Evolutionary conservation across 163 green algal genomes (phyloP).

Genomic region (Coccomyxa subellipsoidea): DNA sequence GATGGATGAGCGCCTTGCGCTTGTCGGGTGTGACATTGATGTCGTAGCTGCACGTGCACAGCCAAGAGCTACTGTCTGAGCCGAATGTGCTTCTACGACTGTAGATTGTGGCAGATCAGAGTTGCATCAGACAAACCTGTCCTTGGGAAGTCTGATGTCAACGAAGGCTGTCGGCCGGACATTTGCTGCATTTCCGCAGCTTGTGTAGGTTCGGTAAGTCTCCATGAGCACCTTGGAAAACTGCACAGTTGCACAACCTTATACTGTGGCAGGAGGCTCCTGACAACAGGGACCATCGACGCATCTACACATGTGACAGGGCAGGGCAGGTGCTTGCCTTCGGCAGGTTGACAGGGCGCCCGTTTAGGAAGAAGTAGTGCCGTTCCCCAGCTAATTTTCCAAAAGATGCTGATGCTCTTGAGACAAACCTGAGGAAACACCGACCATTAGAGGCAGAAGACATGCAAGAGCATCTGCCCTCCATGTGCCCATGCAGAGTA

Average conservation of each 20-base stretch:
- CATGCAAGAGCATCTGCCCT: background rate
- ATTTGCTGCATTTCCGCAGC: slow-evolving; percentile 19
- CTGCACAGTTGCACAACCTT: too few relatives aligned
- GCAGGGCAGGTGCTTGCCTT: slow-evolving; percentile 47
- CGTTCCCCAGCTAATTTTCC: slow-evolving; percentile 50
- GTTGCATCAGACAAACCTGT: slow-evolving; percentile 24
- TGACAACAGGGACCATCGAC: too few relatives aligned
- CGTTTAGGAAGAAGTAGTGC: slow-evolving; percentile 95
- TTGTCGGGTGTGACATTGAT: slow-evolving; percentile 98
- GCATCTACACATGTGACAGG: too few relatives aligned
- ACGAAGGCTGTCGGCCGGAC: slow-evolving; percentile 46
- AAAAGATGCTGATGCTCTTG: slow-evolving; percentile 50
- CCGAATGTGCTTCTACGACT: background rate
- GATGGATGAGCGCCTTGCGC: slow-evolving; percentile 82
- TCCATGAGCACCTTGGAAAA: slow-evolving; percentile 71
- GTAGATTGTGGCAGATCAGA: too few relatives aligned
- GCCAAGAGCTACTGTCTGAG: background rate
- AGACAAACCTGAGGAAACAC: slow-evolving; percentile 59
- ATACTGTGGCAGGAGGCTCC: too few relatives aligned
- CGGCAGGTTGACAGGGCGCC: slow-evolving; percentile 89
- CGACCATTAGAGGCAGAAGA: background rate
- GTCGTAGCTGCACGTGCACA: slow-evolving; percentile 59
- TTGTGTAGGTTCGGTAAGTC: slow-evolving; percentile 54
- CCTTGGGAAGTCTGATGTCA: slow-evolving; percentile 44
- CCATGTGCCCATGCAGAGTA: background rate